Conservation (phyloP, 768 basidiomycete genomes). For the Tulasnella sp. region DNA sequence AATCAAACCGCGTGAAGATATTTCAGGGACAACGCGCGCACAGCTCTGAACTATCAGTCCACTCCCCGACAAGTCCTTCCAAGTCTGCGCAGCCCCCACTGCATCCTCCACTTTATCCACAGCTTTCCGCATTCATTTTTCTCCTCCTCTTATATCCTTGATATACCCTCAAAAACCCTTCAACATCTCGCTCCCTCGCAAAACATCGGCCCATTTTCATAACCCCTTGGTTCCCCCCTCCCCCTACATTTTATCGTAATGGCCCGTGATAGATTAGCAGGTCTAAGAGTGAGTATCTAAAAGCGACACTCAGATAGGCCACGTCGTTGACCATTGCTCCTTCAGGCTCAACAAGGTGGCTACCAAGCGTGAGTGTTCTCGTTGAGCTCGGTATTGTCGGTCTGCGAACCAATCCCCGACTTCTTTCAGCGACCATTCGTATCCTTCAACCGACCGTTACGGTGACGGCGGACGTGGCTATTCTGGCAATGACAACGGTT, state of each 20-base stretch:
- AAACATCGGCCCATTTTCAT: slow-evolving; percentile 5
- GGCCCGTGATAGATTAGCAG: slow-evolving; percentile 83
- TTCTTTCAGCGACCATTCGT: slow-evolving; percentile 26
- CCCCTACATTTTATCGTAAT: slow-evolving; percentile 41
- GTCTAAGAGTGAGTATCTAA: slow-evolving; percentile 33
- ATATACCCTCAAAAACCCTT: background rate
- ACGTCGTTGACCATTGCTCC: background rate
- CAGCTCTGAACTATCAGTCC: slow-evolving; percentile 14
- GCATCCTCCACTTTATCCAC: slow-evolving; percentile 11
- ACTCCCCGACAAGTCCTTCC: background rate
- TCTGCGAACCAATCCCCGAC: background rate
- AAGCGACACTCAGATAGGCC: background rate
- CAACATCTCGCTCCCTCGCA: background rate
- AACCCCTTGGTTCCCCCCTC: background rate
- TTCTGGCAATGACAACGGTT: background rate
- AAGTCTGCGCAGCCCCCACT: slow-evolving; percentile 6
- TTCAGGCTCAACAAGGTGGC: slow-evolving; percentile 31
- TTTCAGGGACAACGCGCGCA: slow-evolving; percentile 9
- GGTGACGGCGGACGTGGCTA: slow-evolving; percentile 23
- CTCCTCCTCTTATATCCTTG: background rate
- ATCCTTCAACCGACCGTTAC: slow-evolving; percentile 21
- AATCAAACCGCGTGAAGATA: slow-evolving; percentile 7
- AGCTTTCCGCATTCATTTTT: background rate
- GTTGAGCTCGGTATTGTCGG: slow-evolving; percentile 1
- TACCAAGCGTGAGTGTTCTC: slow-evolving; percentile 11